phyloP scores from a whole-genome alignment of 192 early-diverging fungal genomes.

The Funneliformis geosporum region DNA sequence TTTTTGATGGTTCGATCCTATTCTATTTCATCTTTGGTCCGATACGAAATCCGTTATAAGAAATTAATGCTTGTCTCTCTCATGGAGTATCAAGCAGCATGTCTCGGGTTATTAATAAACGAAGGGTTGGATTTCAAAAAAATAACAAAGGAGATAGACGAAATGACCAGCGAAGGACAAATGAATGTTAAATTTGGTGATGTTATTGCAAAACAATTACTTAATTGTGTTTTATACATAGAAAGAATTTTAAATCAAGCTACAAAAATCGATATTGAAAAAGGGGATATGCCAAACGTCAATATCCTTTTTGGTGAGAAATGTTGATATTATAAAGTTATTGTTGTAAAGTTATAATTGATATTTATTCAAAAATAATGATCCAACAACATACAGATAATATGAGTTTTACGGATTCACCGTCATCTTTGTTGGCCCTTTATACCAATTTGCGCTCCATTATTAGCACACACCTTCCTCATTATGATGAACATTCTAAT shows the following conservation, averaged over 20 bases:
- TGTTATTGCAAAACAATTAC: constrained; percentile 25
- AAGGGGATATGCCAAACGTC: constrained; percentile 26
- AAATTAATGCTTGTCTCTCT: constrained; percentile 47
- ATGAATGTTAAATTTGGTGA: constrained; percentile 2
- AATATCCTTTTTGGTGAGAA: constrained; percentile 34
- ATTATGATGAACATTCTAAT: constrained; percentile 40
- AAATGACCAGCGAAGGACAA: background rate
- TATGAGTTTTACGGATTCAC: constrained; percentile 6
- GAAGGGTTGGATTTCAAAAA: constrained; percentile 46
- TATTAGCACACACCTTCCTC: constrained; percentile 37
- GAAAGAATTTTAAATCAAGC: constrained; percentile 14
- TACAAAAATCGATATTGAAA: constrained; percentile 19
- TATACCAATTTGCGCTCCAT: constrained; percentile 39
- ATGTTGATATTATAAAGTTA: constrained; percentile 7
- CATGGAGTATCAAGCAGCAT: constrained; percentile 59
- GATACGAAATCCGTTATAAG: constrained; percentile 62
- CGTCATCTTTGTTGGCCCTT: constrained; percentile 28
- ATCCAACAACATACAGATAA: constrained; percentile 29
- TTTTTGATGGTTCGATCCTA: constrained; percentile 35
- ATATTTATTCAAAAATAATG: background rate
- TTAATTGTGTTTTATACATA: constrained; percentile 9
- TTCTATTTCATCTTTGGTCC: constrained; percentile 50
- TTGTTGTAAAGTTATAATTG: background rate
- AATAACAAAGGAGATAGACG: background rate
- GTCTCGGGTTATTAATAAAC: constrained; percentile 63